Evolutionary conservation across 2,329 filamentous ascomycete genomes (phyloP), one percentile per base, ranked within the genome.

Genomic region (Cryphonectria parasitica): DNA sequence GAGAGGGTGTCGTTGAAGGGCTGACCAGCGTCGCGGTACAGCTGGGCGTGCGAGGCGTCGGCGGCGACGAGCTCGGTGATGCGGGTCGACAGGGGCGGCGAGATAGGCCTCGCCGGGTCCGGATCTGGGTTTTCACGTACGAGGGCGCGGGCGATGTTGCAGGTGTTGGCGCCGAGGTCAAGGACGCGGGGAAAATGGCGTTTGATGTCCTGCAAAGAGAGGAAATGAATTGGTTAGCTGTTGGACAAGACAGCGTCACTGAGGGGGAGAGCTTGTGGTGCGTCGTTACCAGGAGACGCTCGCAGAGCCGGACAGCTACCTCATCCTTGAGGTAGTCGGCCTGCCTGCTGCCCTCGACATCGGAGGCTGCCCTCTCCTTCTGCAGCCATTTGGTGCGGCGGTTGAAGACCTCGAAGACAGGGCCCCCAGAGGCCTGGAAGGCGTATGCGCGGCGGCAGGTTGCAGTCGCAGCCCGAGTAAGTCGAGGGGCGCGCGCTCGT

Each of bases 241-340:
- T 28, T 43, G 52, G 49, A 28, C 39, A 10, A 10, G 8, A 13
- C 3, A n/a, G 15, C 41, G 15, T 10, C 10, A 3, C 31, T 39
- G 41, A 11, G 7, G 2, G 7, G 22, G 22, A 13, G 25, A 36
- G 52, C 36, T 39, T 39, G 61, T 34, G 13, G n/a, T 39, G 36
- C n/a, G 17, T 3, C 19, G 11, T 31, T 83, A 95, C 92, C 75
- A 98, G 85, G 65, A 99, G 85, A 63, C 96, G 88, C 76, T 98
- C 95, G 76, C 92, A 93, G 36, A 99, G 83, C 65, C 96, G 89
- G 62, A 86, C 85, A 66, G 96, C 96, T 5, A 98, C 92, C 80
- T 98, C 95, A 78, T 98, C 94, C 79, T 95, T 94, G 69, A 99
- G 84, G 78, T 98, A 98, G 82, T 98, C 96, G 34, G 94, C 91